These are phyloP conservation scores for Linnemannia elongata DNA, from an alignment of 192 early-diverging fungal species.

Conservation along the genomic window DNA sequence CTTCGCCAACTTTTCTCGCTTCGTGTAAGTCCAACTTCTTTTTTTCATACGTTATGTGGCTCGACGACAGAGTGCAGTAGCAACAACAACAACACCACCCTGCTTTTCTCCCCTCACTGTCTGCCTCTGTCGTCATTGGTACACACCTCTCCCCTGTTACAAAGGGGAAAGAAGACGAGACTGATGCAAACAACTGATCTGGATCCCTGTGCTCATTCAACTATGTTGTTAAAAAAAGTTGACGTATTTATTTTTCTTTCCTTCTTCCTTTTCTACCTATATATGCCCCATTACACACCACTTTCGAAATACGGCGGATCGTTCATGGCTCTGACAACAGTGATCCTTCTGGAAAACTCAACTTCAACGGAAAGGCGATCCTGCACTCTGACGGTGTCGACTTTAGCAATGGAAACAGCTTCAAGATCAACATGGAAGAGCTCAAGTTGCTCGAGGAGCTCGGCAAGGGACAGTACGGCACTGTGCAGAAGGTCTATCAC, in stretches of 20 bases:
- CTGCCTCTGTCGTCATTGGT: not conserved
- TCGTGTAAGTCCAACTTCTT: constrained; percentile 66
- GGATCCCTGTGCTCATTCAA: constrained; percentile 1
- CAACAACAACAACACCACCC: too few relatives aligned
- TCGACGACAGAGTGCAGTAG: not conserved
- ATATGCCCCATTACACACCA: not conserved
- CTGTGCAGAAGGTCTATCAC: constrained; percentile 92
- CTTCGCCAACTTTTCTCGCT: constrained; percentile 77
- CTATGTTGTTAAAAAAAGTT: not conserved
- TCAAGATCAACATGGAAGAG: constrained; percentile 91
- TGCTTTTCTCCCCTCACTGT: not conserved
- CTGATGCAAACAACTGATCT: constrained; percentile 12
- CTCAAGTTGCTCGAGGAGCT: constrained; percentile 82
- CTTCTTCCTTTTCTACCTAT: constrained; percentile 9
- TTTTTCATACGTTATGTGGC: constrained; percentile 1
- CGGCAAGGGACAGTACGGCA: constrained; percentile 95
- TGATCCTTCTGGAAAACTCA: constrained; percentile 88
- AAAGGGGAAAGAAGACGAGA: constrained; percentile 5
- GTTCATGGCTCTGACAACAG: constrained; percentile 50
- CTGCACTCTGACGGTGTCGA: constrained; percentile 92
- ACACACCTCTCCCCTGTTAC: not conserved
- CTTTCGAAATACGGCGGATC: not conserved
- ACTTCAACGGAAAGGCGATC: constrained; percentile 93
- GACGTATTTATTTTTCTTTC: constrained; percentile 16
- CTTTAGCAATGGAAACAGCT: constrained; percentile 89